Base-by-base conservation (phyloP, 805 yeast species). In the Wickerhamomyces silvicola region DNA sequence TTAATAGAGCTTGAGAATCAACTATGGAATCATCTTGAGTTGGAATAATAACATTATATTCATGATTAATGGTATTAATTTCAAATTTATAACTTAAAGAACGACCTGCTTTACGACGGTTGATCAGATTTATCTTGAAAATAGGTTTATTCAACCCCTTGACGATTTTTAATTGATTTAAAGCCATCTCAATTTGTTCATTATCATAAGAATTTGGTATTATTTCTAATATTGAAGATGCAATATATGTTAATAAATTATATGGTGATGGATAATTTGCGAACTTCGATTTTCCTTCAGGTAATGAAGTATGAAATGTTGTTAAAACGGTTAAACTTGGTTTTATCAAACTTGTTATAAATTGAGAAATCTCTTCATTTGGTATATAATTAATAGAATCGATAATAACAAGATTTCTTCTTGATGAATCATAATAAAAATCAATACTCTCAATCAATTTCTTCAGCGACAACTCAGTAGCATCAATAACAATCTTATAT, bases 41-140 rank as follows among this genome's bases (percentile, higher is more conserved):
- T 29, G 37, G 52, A 3, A 54, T 44, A 9, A 54, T 38, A 2
- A 52, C 38, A 1, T 55, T 57, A 19, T 67, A 62, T 37, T 48
- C 43, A 55, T 78, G 84, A 15, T 50, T 51, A 0, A 15, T 30
- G 0, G 75, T 50, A 48, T 85, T 72, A 3, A 85, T 62, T 6
- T 49, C 52, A 48, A 73, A 84, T 7, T 60, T 52, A 33, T 78
- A 79, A 2, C 64, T 55, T 17, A 80, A 49, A 0, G 94, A 72
- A 31, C 96, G 68, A 0, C 98, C 98, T 0, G 95, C 82, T 49
- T 83, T 83, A 33, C 97, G 69, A 36, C 92, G 69, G 45, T 79
- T 82, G 6, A 70, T 75, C 34, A 92, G 52, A 4, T 60, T 62
- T 4, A 79, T 50, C 22, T 58, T 57, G 54, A 75, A 81, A 1